These are phyloP conservation scores for Iberis pinnata DNA, from an alignment of 345 rosid species.

Conservation along the genomic window DNA sequence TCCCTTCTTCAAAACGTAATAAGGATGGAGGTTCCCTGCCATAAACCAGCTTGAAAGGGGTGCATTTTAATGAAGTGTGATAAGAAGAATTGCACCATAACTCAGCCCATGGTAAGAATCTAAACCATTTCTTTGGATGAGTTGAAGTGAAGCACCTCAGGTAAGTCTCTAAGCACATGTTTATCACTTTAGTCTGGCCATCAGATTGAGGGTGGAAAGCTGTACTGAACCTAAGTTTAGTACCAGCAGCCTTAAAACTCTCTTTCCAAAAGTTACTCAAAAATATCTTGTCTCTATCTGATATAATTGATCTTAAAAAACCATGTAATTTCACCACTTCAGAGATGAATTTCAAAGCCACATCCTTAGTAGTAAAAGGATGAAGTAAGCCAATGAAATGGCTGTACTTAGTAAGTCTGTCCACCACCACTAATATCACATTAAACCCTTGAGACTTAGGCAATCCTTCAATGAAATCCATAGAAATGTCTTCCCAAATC, in stretches of 20 bases:
- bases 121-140: background rate
- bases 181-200: background rate
- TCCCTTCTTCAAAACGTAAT: background rate
- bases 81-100: background rate
- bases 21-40: background rate
- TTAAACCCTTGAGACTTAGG: background rate
- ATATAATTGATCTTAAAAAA: background rate
- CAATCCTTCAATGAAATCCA: background rate
- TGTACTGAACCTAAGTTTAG: rapidly evolving
- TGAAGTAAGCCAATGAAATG: background rate
- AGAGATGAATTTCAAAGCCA: background rate
- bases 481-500: background rate
- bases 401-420: background rate
- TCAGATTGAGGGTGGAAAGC: background rate
- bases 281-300: background rate
- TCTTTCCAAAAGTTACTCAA: background rate
- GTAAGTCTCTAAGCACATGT: background rate
- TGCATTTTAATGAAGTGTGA: background rate
- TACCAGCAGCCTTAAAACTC: rapidly evolving
- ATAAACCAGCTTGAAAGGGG: background rate
- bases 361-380: background rate
- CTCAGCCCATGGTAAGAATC: background rate
- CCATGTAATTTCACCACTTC: background rate
- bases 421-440: background rate
- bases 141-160: background rate